phyloP scores from a whole-genome alignment of 176 grass and related monocot genomes.

The Carex littledalei region DNA sequence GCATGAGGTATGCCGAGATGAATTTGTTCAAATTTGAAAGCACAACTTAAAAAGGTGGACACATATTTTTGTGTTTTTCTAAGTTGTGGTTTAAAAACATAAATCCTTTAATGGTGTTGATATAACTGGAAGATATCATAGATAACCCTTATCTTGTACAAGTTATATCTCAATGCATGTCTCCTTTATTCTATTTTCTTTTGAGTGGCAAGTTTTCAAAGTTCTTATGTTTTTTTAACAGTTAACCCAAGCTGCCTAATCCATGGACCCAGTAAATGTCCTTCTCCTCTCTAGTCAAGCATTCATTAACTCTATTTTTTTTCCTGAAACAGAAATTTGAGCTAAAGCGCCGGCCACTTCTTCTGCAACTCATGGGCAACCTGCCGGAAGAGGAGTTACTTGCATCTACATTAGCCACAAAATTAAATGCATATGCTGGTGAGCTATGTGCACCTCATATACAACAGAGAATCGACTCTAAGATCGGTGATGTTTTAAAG shows the following conservation, averaged over 20 bases:
- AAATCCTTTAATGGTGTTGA: not conserved
- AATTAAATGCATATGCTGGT: conserved; percentile 71
- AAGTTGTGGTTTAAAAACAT: not conserved
- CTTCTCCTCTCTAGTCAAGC: not conserved
- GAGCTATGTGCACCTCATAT: conserved; percentile 60
- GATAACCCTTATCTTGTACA: not conserved
- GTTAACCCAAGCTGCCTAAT: not conserved
- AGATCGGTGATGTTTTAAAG: conserved; percentile 60
- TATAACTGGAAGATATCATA: not conserved
- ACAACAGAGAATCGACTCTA: conserved; percentile 65
- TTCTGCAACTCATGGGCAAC: conserved; percentile 78
- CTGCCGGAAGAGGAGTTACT: conserved; percentile 74
- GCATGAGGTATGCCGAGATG: not conserved
- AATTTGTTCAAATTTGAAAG: not conserved
- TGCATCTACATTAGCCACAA: conserved; percentile 58
- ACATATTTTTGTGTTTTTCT: not conserved
- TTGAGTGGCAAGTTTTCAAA: not conserved
- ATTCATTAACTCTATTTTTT: not conserved
- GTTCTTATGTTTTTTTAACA: not conserved
- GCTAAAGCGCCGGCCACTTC: conserved; percentile 64
- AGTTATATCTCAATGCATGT: not conserved
- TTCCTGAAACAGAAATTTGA: conserved; percentile 77
- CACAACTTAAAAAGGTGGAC: not conserved
- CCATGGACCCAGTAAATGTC: not conserved
- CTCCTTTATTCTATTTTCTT: not conserved